Evolutionary conservation across 2,329 filamentous ascomycete species (phyloP), one percentile per base, ranked within the genome.

Genomic region (Colletotrichum nymphaeae): DNA sequence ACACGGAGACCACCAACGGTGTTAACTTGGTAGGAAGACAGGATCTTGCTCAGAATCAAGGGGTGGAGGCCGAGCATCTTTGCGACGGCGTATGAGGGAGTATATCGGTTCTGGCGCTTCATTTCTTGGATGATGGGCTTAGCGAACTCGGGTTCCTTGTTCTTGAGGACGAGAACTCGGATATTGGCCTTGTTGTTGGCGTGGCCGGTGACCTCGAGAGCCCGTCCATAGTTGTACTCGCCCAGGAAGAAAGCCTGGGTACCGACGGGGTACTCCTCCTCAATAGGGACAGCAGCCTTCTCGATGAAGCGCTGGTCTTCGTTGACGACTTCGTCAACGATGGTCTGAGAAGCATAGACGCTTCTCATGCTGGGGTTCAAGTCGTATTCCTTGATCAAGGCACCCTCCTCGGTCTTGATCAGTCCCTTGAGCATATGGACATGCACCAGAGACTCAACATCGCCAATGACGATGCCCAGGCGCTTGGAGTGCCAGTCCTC

Each of bases 401-500:
- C 94, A 57, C 97, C 97, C 46, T 96, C 93, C 74, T 98, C 95
- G 0, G 94, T 97, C 87, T 97, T 98, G 78, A 89, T 89, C 75
- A 99, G 87, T 26, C 97, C 97, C 82, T 94, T 97, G 67, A 99
- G 90, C 89, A 98, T 97, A 77, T 98, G 94, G 49, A 99, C 95
- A 75, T 97, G 93, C 35, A 98, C 91, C 77, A 98, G 87, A 28
- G 95, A 94, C 79, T 99, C 96, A 6, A 98, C 94, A 26, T 92
- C 86, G 55, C 96, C 95, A 75, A 95, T 95, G 63, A 95, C 89
- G 80, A 97, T 95, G 58, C 94, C 97, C 63, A 99, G 89, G 58
- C 95, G 92, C 84, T 97, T 98, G 84, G 93, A 96, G 84, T 99
- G 98, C 79, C 90, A 92, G 65, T 89, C 93, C 82, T 98, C 96